Evolutionary conservation across 805 yeast genomes (phyloP), one percentile per base, ranked within the genome.

Genomic region (Myxozyma udenii): DNA sequence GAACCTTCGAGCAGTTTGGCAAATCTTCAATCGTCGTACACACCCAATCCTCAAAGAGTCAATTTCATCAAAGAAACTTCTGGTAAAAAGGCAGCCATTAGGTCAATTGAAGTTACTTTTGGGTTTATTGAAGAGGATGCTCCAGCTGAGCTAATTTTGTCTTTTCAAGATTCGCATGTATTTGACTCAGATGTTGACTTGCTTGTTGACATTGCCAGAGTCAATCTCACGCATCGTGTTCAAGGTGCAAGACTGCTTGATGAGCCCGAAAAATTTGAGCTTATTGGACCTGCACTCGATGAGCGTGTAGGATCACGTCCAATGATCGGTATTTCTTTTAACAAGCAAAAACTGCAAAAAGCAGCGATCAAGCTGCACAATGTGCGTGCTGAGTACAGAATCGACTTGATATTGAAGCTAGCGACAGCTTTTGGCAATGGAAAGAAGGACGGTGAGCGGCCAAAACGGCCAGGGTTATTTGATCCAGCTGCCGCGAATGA

Each of bases 351-450:
- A 7, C 68, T 68, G 4, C 68, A 70, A 9, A 64, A 64, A 2
- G 46, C 75, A 4, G 78, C 75, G 24, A 58, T 81, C 1, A 70
- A 73, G 40, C 55, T 84, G 21, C 70, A 78, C 32, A 79, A 81
- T 51, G 48, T 78, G 11, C 58, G 69, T 3, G 5, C 84, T 1
- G 79, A 81, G 37, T 85, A 85, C 59, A 77, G 80, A 59, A 79
- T 89, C 0, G 66, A 70, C 22, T 79, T 90, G 85, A 51, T 85
- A 16, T 55, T 69, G 3, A 51, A 77, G 19, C 69, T 82, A 41
- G 78, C 24, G 11, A 23, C 46, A 2, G 44, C 50, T 6, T 41
- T 48, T 40, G 28, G 26, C 12, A 18, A 7, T 18, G 37, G 30
- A n/a, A 19, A 35, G 39, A 26, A 9, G 6, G n/a, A 28, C 9